phyloP scores from a whole-genome alignment of 352 stramenopile genomes.

The Globisporangium emineosum region DNA sequence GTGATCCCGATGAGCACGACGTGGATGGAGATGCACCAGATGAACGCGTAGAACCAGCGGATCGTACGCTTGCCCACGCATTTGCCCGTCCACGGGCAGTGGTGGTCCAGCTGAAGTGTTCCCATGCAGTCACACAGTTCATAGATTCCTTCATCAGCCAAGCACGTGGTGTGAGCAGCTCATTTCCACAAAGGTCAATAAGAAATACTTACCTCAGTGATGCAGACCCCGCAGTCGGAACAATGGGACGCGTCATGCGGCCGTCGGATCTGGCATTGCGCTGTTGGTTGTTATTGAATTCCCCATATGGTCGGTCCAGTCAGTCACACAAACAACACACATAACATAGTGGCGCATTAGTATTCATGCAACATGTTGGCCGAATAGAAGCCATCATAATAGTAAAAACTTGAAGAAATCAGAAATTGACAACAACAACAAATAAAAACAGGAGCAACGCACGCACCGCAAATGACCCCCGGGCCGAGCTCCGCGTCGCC shows the following conservation, averaged over 20 bases:
- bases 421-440: slow-evolving; percentile 4
- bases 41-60: slow-evolving; percentile 80
- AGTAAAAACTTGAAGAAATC: slow-evolving; percentile 5
- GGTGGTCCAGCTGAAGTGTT: slow-evolving; percentile 79
- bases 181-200: not conserved
- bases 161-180: not conserved
- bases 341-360: slow-evolving; percentile 2
- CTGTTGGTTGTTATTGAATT: slow-evolving; percentile 21
- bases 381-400: not conserved
- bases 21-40: slow-evolving; percentile 63
- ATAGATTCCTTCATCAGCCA: slow-evolving; percentile 1
- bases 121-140: not conserved
- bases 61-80: slow-evolving; percentile 85
- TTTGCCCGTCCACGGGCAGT: slow-evolving; percentile 92
- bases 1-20: slow-evolving; percentile 51
- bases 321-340: slow-evolving; percentile 1
- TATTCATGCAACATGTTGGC: not conserved
- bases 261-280: slow-evolving; percentile 71
- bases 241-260: slow-evolving; percentile 74
- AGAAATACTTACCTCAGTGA: slow-evolving; percentile 41
- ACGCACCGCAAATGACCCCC: slow-evolving; percentile 68
- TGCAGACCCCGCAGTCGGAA: slow-evolving; percentile 74
- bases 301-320: not conserved
- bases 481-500: slow-evolving; percentile 32
- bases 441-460: slow-evolving; percentile 6